phyloP scores from a whole-genome alignment of 345 rosid genomes.

The Excoecaria agallocha region DNA sequence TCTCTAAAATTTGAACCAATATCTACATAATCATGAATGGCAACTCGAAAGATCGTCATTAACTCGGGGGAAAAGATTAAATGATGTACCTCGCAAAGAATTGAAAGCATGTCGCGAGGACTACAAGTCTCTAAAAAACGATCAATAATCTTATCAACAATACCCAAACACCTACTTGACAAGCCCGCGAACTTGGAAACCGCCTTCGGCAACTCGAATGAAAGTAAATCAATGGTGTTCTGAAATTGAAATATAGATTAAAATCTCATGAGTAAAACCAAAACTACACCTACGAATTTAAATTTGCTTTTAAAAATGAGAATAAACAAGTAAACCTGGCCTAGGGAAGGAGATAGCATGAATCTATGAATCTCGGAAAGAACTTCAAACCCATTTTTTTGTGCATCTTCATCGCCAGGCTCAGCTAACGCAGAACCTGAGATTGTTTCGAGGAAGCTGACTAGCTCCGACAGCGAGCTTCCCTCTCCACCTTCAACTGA shows the following conservation, averaged over 20 bases:
- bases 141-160: constrained; percentile 48
- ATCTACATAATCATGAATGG: background rate
- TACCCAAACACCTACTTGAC: constrained; percentile 47
- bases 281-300: constrained; percentile 4
- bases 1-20: constrained; percentile 6
- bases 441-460: constrained; percentile 45
- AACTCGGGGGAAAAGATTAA: background rate
- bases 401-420: constrained; percentile 33
- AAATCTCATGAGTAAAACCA: constrained; percentile 1
- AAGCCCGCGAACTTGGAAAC: constrained; percentile 55
- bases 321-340: constrained; percentile 45
- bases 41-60: background rate
- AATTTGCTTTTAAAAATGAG: background rate
- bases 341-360: constrained; percentile 44
- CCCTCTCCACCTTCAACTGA: constrained; percentile 49
- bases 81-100: constrained; percentile 73
- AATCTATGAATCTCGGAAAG: constrained; percentile 37
- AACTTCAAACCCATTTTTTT: constrained; percentile 38
- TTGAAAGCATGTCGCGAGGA: constrained; percentile 82
- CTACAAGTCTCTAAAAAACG: constrained; percentile 49
- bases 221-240: constrained; percentile 65
- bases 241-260: constrained; percentile 20
- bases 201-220: constrained; percentile 71
- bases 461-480: constrained; percentile 44
- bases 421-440: constrained; percentile 31